Evolutionary conservation across 2,329 filamentous ascomycete genomes (phyloP), one percentile per base, ranked within the genome.

Genomic region (Exophiala sp.): DNA sequence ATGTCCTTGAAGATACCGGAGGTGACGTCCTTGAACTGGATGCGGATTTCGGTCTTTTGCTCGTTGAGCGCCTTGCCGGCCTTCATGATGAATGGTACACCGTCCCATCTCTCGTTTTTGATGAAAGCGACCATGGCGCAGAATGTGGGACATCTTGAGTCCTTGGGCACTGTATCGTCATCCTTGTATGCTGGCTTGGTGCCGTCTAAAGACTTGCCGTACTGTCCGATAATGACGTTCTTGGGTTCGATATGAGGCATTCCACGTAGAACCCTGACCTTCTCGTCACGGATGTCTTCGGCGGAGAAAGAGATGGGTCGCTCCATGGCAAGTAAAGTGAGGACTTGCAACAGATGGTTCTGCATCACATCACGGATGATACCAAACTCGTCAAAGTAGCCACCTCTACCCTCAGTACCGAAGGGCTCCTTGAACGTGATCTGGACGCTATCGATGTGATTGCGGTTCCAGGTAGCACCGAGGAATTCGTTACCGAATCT

Each of bases 341-440:
- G 80, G 16, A 99, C 91, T 75, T 99, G 94, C 52, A 99, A 84
- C 67, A 99, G 78, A 76, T 99, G 94, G 81, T 99, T 99, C 78
- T 99, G 94, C 94, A 99, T 97, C 64, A 99, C 94, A 78, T 99
- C 95, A 70, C 95, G 91, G 68, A 99, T 91, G 73, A 99, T 99
- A 69, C 94, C 95, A 67, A 99, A 99, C 77, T 99, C 94, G 70
- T 99, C 95, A 70, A 99, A 99, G 79, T 99, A 99, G 52, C 94
- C 94, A 61, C 95, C 94, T 69, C 94, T 89, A 50, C 94, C 95
- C 73, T 99, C 94, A 18, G 94, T 99, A 65, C 94, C 95, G 68
- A 99, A 99, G 6, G 94, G 94, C 78, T 99, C 94, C 80, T 99
- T 99, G 82, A 99, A 99, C 44, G 94, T 90, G 70, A 99, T 97